Evolutionary conservation across 768 basidiomycete species (phyloP).

Genomic region (Galerina sulciceps): DNA sequence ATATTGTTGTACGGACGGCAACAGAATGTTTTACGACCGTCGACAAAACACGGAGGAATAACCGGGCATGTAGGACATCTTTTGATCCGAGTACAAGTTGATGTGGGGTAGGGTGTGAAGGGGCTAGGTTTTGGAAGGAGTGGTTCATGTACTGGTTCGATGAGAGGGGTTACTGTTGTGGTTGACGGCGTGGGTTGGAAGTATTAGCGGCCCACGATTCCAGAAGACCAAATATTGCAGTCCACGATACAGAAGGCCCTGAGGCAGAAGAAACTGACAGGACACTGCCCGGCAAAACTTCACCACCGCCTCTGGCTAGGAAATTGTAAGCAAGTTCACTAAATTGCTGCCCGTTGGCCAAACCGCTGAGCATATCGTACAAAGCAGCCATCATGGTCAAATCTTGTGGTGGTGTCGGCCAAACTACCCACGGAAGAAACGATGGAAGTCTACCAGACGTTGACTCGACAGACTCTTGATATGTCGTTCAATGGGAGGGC

Average conservation of each 20-base stretch:
- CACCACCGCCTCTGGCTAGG: slow-evolving; percentile 73
- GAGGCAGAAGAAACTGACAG: slow-evolving; percentile 53
- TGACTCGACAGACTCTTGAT: slow-evolving; percentile 63
- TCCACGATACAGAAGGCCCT: slow-evolving; percentile 76
- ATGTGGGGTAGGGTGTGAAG: slow-evolving; percentile 46
- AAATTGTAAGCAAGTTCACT: slow-evolving; percentile 91
- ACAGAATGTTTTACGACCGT: slow-evolving; percentile 77
- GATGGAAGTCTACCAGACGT: slow-evolving; percentile 45
- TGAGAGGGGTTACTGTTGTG: slow-evolving; percentile 45
- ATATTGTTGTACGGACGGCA: slow-evolving; percentile 77
- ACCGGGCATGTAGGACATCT: slow-evolving; percentile 78
- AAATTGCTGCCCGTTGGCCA: slow-evolving; percentile 83
- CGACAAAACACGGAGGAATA: slow-evolving; percentile 81
- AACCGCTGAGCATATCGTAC: slow-evolving; percentile 88
- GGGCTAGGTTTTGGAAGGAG: slow-evolving; percentile 35
- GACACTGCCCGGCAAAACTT: slow-evolving; percentile 65
- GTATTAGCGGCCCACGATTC: slow-evolving; percentile 74
- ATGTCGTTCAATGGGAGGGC: slow-evolving; percentile 45
- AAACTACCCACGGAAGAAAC: slow-evolving; percentile 90
- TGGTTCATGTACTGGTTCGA: slow-evolving; percentile 30
- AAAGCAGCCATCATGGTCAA: slow-evolving; percentile 75
- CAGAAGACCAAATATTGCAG: slow-evolving; percentile 70
- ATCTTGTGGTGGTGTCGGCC: slow-evolving; percentile 80
- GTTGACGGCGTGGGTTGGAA: slow-evolving; percentile 46
- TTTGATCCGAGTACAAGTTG: slow-evolving; percentile 60